Percentiles rank a stretch among this genome's conserved stretches.
Conservation (phyloP, 164 flowering plant genomes). For the Dillenia turbinata region DNA sequence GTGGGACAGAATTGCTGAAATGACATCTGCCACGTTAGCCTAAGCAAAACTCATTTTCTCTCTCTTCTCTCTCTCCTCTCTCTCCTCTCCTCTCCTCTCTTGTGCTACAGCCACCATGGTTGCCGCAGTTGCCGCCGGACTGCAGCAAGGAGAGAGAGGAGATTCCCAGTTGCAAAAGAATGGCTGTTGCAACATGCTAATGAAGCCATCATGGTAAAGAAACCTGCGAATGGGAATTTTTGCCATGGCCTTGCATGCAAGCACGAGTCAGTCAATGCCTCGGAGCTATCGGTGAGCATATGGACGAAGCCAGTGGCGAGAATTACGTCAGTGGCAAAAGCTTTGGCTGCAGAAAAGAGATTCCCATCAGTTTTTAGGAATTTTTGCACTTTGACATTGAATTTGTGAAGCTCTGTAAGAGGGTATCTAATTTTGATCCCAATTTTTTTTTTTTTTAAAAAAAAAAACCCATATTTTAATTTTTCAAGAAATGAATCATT, state of each 20-base stretch:
- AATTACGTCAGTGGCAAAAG: constrained; percentile 95
- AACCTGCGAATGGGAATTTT: constrained; percentile 4
- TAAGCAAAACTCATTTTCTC: no score
- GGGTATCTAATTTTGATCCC: constrained; percentile 10
- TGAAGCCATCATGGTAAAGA: no score
- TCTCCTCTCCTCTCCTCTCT: no score
- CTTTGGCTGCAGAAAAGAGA: constrained; percentile 71
- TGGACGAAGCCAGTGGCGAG: constrained; percentile 95
- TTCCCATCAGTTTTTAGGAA: constrained; percentile 65
- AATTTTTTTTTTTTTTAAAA: no score
- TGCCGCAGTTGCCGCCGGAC: no score
- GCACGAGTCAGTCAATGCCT: constrained; percentile 56
- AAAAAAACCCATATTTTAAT: background rate
- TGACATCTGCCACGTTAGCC: no score
- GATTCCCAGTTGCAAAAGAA: no score
- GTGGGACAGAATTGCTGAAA: no score
- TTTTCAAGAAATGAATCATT: background rate
- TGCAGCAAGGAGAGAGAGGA: no score
- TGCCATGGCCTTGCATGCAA: constrained; percentile 72
- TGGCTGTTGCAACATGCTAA: no score
- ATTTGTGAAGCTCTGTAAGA: constrained; percentile 23
- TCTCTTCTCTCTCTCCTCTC: no score
- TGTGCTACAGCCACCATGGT: no score
- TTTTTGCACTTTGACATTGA: constrained; percentile 49
- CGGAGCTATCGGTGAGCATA: constrained; percentile 70